These are phyloP conservation scores for Colletotrichum sp. DNA, from an alignment of 2,329 filamentous ascomycete genomes.

Conservation along the genomic window DNA sequence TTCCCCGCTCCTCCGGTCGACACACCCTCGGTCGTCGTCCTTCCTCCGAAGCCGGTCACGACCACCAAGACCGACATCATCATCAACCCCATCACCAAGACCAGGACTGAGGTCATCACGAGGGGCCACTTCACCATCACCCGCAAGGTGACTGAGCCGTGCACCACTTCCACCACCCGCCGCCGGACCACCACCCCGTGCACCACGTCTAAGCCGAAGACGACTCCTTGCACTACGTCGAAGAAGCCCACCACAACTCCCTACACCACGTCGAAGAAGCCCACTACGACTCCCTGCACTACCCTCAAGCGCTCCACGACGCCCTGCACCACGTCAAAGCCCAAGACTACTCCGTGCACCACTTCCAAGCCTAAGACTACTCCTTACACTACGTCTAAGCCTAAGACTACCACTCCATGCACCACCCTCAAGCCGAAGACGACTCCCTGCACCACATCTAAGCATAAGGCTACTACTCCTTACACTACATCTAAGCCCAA, in stretches of 20 bases:
- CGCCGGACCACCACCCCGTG: not conserved
- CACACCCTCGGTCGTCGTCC: not conserved
- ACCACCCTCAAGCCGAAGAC: not conserved
- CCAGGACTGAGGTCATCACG: not conserved
- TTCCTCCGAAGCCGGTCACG: not conserved
- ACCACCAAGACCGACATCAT: not conserved
- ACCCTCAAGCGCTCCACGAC: not conserved
- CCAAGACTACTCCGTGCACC: not conserved
- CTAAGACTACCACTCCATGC: not conserved
- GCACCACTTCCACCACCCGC: not conserved
- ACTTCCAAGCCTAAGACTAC: not conserved
- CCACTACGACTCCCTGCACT: not conserved
- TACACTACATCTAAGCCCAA: not conserved
- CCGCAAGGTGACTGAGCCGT: not conserved
- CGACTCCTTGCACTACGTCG: not conserved
- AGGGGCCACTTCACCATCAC: not conserved
- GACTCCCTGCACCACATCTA: not conserved
- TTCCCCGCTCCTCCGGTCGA: not conserved
- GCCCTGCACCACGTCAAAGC: not conserved
- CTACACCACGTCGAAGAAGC: not conserved
- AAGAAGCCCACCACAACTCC: not conserved
- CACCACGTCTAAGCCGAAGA: not conserved
- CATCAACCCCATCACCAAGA: not conserved
- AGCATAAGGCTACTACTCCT: not conserved
- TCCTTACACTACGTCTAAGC: not conserved